phyloP scores from a whole-genome alignment of 177 flowering plant genomes.

The Telopea speciosissima region DNA sequence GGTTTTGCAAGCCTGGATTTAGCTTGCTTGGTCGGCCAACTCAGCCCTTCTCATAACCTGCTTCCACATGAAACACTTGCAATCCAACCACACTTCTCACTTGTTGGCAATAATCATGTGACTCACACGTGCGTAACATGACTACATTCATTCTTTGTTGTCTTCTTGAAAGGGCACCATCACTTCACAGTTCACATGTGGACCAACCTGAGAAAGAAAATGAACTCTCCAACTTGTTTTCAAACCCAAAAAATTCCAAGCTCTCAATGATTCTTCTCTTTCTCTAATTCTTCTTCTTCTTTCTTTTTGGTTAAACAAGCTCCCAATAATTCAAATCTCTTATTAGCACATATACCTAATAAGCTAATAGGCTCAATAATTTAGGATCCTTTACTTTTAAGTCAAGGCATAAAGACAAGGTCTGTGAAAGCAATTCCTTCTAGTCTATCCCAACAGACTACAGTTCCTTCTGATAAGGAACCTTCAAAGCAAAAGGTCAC shows the following conservation, averaged over 20 bases:
- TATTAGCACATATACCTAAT: no score
- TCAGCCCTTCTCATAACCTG: no score
- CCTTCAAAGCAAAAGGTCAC: neutral
- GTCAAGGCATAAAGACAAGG: slow-evolving; percentile 11
- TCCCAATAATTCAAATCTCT: no score
- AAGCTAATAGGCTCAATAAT: slow-evolving; percentile 27
- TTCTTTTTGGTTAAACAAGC: no score
- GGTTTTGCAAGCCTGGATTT: neutral
- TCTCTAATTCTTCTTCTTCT: no score
- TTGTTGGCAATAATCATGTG: slow-evolving; percentile 20
- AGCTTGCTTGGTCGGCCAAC: neutral
- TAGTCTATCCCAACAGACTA: slow-evolving; percentile 4
- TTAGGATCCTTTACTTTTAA: slow-evolving; percentile 8
- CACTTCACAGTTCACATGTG: slow-evolving; percentile 26
- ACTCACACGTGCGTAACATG: slow-evolving; percentile 18
- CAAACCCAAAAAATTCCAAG: slow-evolving; percentile 7
- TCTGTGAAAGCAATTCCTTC: slow-evolving; percentile 5
- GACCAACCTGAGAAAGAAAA: slow-evolving; percentile 25
- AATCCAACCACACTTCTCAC: neutral
- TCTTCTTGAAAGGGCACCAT: slow-evolving; percentile 13
- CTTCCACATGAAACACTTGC: neutral
- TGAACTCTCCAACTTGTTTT: slow-evolving; percentile 4
- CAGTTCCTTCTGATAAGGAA: neutral
- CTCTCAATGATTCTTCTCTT: slow-evolving; percentile 17
- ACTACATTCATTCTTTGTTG: slow-evolving; percentile 1